Evolutionary conservation across 345 rosid genomes (phyloP).

Genomic region (Eucalyptus lansdowneana): DNA sequence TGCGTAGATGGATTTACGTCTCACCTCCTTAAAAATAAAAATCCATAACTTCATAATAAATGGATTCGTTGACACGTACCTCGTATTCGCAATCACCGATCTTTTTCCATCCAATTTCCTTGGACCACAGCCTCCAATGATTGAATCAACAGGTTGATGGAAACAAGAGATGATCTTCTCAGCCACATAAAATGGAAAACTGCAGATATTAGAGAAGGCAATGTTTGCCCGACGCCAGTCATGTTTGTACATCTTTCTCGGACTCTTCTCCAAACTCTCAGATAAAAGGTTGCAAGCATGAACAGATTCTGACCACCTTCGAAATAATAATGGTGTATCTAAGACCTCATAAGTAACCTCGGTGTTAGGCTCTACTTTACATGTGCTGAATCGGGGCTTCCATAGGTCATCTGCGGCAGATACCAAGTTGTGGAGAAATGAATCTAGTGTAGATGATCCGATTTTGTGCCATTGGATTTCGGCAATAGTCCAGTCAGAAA

Average conservation of each 20-base stretch:
- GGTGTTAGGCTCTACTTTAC: background rate
- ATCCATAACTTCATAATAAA: background rate
- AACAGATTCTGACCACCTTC: background rate
- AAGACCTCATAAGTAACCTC: background rate
- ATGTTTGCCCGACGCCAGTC: fast-evolving
- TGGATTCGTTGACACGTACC: background rate
- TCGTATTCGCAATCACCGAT: background rate
- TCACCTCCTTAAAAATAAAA: background rate
- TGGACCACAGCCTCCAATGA: background rate
- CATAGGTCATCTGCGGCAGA: fast-evolving
- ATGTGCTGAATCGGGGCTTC: background rate
- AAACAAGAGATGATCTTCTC: background rate
- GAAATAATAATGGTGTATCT: background rate
- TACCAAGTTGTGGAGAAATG: fast-evolving
- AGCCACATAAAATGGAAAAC: background rate
- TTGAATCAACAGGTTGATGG: background rate
- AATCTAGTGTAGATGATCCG: background rate
- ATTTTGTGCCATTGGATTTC: background rate
- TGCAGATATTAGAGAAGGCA: background rate
- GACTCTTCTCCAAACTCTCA: fast-evolving
- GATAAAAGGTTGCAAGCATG: background rate
- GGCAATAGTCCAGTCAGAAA: background rate
- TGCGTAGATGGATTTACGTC: background rate
- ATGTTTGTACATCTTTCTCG: background rate
- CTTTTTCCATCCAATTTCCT: fast-evolving